Percentiles rank a stretch among this genome's conserved stretches.
Conservation (phyloP, 305 asterid genomes). For the Rubia peregrina region DNA sequence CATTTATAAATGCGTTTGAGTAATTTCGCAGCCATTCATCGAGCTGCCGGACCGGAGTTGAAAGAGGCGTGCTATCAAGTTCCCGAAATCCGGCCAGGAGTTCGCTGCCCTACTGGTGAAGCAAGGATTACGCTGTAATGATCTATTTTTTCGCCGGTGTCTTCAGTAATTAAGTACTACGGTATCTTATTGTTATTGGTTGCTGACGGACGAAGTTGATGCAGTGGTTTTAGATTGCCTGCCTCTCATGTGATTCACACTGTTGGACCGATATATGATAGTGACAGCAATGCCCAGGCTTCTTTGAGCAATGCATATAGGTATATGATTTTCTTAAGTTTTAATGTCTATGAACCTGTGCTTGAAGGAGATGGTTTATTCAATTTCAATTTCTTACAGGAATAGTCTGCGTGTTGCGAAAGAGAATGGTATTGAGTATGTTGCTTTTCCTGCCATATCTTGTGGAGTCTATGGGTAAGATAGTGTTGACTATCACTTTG, state of each 20-base stretch:
- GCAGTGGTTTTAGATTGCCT: slow-evolving; percentile 81
- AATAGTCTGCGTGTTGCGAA: slow-evolving; percentile 71
- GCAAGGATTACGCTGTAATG: slow-evolving; percentile 82
- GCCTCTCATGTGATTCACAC: slow-evolving; percentile 92
- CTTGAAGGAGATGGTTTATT: not conserved
- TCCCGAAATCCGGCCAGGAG: slow-evolving; percentile 66
- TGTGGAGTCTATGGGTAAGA: slow-evolving; percentile 73
- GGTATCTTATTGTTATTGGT: not conserved
- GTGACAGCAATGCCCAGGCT: slow-evolving; percentile 47
- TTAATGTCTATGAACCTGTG: not conserved
- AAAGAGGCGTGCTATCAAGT: slow-evolving; percentile 62
- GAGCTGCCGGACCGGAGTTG: slow-evolving; percentile 85
- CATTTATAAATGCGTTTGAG: not conserved
- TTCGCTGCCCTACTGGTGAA: slow-evolving; percentile 95
- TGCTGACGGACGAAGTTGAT: slow-evolving; percentile 22
- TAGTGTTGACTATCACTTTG: not conserved
- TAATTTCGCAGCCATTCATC: slow-evolving; percentile 58
- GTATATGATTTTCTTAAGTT: slow-evolving; percentile 26
- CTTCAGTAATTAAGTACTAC: slow-evolving; percentile 4
- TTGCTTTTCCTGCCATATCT: slow-evolving; percentile 90
- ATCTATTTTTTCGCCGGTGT: slow-evolving; percentile 9
- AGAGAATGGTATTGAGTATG: slow-evolving; percentile 57
- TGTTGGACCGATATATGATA: slow-evolving; percentile 84
- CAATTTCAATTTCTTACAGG: slow-evolving; percentile 35
- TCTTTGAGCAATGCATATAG: slow-evolving; percentile 68